These are phyloP conservation scores for Orychophragmus violaceus DNA, from an alignment of 345 rosid species.

Conservation along the genomic window DNA sequence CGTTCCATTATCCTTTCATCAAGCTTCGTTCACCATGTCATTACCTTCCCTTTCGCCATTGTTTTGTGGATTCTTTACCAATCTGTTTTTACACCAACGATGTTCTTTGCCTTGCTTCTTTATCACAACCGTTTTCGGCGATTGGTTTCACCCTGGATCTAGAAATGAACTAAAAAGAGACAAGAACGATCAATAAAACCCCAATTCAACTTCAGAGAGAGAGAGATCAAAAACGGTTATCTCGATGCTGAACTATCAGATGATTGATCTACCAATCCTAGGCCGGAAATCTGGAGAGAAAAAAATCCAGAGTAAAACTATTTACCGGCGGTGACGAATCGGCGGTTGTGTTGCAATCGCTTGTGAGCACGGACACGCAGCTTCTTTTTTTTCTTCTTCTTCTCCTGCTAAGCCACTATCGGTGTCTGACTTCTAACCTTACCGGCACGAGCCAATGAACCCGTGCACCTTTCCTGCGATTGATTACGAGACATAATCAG, in stretches of 20 bases:
- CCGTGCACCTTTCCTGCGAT: constrained; percentile 7
- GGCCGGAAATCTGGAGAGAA: not conserved
- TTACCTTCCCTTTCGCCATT: too few species aligned
- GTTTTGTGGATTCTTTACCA: too few species aligned
- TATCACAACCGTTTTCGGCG: too few species aligned
- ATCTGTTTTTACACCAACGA: too few species aligned
- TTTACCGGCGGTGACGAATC: constrained; percentile 15
- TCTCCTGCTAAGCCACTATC: constrained; percentile 5
- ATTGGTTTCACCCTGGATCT: too few species aligned
- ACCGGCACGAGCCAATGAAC: constrained; percentile 18
- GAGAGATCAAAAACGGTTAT: not conserved
- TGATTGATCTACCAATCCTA: not conserved
- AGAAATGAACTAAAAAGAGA: too few species aligned
- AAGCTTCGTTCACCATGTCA: too few species aligned
- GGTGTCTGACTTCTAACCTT: constrained; percentile 15
- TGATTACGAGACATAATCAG: not conserved
- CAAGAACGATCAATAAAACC: not conserved
- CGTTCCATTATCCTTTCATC: too few species aligned
- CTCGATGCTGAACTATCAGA: too few species aligned
- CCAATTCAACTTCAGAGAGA: not conserved
- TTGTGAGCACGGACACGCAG: constrained; percentile 14
- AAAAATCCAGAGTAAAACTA: too few species aligned
- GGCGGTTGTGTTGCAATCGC: constrained; percentile 6
- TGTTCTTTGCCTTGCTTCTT: too few species aligned
- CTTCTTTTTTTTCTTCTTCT: constrained; percentile 12